Percentiles rank a stretch among this genome's conserved stretches.
Evolutionary conservation across 495 filamentous ascomycete species (phyloP).

Genomic region (Penicillium herquei): DNA sequence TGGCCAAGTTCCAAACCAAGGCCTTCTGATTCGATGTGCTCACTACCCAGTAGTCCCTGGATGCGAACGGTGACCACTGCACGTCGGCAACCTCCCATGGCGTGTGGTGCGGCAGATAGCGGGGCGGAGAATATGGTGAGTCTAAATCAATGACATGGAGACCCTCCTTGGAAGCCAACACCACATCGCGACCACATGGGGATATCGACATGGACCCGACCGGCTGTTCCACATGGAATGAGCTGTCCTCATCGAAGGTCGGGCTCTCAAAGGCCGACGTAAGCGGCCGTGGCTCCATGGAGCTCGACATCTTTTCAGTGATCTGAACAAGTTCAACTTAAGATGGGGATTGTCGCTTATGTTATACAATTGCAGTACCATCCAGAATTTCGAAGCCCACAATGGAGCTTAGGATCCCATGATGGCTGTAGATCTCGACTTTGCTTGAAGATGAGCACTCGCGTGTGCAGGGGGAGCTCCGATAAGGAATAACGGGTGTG

Average conservation of each 20-base stretch:
- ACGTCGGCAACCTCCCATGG: conserved; percentile 98
- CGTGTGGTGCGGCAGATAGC: conserved; percentile 79
- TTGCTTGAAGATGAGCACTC: conserved; percentile 2
- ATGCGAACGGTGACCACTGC: conserved; percentile 93
- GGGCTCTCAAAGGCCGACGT: conserved; percentile 77
- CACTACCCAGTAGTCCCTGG: conserved; percentile 86
- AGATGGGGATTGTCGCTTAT: conserved; percentile 6
- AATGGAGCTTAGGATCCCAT: conserved; percentile 1
- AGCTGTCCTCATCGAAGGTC: conserved; percentile 81
- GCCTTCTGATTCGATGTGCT: conserved; percentile 95
- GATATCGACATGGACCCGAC: conserved; percentile 83
- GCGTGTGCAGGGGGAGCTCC: conserved; percentile 10
- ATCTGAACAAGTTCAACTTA: conserved; percentile 8
- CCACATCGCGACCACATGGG: conserved; percentile 87
- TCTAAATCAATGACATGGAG: conserved; percentile 94
- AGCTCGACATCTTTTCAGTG: conserved; percentile 38
- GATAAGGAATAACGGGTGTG: conserved; percentile 17
- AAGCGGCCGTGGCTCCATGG: conserved; percentile 41
- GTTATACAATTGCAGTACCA: conserved; percentile 4
- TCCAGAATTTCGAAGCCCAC: background rate
- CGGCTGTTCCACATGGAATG: conserved; percentile 77
- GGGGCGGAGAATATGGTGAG: conserved; percentile 83
- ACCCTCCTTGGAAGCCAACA: conserved; percentile 81
- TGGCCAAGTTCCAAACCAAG: conserved; percentile 88
- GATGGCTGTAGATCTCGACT: background rate